Evolutionary conservation across 805 yeast species (phyloP), one percentile per base, ranked within the genome.

Genomic region (Priceomyces melissophilus): DNA sequence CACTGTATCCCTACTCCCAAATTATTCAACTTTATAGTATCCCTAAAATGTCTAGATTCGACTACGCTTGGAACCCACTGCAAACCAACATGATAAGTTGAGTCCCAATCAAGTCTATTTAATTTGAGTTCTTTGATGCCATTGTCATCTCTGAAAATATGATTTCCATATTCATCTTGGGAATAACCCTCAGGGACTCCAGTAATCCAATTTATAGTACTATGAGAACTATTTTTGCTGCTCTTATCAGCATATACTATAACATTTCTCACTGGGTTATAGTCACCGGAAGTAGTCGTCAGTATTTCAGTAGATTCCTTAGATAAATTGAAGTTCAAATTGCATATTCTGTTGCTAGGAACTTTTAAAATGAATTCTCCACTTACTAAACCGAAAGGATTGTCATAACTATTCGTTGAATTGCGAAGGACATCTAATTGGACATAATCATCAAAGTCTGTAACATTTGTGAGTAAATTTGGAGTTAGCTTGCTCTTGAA

Each of bases 51-150:
- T 56, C 63, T 10, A n/a, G 20, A 13, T 32, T 70, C 79, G 23
- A 71, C 70, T 10, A 74, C 63, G 39, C 72, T 73, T 3, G 95
- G 95, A 27, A 84, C 66, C 95, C 95, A 87, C 54, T 85, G 85
- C 37, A 87, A 50, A 2, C 82, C 85, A 33, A 87, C 44, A 47
- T 75, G 85, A 53, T 78, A 83, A 1, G 67, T 52, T 37, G 70
- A 69, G 4, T 74, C 66, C 81, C 87, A 82, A 49, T 74, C 70
- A 20, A 83, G 61, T 54, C 83, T 86, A 59, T 84, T 85, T 42
- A 88, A 54, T 39, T 77, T 78, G 4, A 85, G 52, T 44, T 73
- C 73, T 46, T 81, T 79, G 39, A 87, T 83, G 11, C 95, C 95
- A 20, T 67, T 63, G 45, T 73, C 57, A 43, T 74, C 65, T 58